Evolutionary conservation across 331 rosid genomes (phyloP).

Genomic region (Ulmus americana): DNA sequence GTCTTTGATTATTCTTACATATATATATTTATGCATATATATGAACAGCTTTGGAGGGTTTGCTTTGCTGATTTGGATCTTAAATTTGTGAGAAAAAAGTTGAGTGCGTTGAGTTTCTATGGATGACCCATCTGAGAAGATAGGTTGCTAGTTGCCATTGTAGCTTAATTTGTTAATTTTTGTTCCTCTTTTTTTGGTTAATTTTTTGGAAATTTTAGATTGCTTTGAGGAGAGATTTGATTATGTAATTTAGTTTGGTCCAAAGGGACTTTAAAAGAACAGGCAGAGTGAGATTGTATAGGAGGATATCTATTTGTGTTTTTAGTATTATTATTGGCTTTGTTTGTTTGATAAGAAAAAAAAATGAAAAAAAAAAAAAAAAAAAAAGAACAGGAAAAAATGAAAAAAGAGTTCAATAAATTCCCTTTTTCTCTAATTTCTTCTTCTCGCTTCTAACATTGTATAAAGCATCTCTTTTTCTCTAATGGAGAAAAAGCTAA

Average conservation of each 20-base stretch:
- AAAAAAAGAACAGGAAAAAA: constrained; percentile 4
- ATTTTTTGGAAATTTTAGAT: constrained; percentile 21
- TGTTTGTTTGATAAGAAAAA: constrained; percentile 20
- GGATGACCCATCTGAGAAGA: constrained; percentile 30
- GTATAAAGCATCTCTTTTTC: constrained; percentile 9
- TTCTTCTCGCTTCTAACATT: neutral
- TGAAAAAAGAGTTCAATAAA: constrained; percentile 12
- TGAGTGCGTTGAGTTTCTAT: constrained; percentile 28
- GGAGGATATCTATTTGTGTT: constrained; percentile 50
- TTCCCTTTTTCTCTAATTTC: neutral
- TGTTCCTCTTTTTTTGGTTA: neutral
- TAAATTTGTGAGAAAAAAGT: constrained; percentile 28
- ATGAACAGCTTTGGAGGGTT: constrained; percentile 24
- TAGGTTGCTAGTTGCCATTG: constrained; percentile 26
- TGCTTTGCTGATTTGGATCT: constrained; percentile 50
- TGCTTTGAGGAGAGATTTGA: constrained; percentile 29
- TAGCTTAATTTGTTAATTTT: constrained; percentile 15
- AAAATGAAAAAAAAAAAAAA: constrained; percentile 13
- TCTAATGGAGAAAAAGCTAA: constrained; percentile 1
- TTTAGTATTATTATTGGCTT: constrained; percentile 27
- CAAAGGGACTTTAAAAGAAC: constrained; percentile 49
- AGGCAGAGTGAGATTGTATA: constrained; percentile 61
- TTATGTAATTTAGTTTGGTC: constrained; percentile 47
- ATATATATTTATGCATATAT: constrained; percentile 15
- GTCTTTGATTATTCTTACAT: neutral